phyloP scores from a whole-genome alignment of 2,329 filamentous ascomycete genomes.

The Ophiostoma australiae region DNA sequence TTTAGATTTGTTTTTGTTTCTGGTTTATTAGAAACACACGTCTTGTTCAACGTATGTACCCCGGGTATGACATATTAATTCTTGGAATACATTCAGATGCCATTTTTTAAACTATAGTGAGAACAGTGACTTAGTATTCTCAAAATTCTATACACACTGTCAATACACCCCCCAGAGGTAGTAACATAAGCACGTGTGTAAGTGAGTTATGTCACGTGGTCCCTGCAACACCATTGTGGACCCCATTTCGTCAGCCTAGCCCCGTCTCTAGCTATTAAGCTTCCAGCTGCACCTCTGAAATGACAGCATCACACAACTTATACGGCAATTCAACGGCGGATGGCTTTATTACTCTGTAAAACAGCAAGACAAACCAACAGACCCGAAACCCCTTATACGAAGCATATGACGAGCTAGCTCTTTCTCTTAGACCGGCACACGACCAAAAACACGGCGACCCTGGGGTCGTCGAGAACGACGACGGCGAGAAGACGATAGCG shows the following conservation, averaged over 20 bases:
- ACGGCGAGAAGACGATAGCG: constrained; percentile 10
- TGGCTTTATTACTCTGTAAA: background rate
- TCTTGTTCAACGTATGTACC: background rate
- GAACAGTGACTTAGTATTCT: background rate
- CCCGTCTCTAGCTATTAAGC: constrained; percentile 3
- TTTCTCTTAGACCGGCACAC: background rate
- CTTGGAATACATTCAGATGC: background rate
- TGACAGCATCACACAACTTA: background rate
- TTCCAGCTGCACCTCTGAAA: background rate
- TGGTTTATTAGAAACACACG: background rate
- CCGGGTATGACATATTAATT: background rate
- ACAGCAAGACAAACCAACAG: background rate
- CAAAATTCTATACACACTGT: background rate
- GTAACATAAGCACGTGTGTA: background rate
- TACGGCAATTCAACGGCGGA: background rate
- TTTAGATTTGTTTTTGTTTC: background rate
- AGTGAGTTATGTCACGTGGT: background rate
- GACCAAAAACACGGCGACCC: background rate
- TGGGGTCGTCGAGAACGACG: constrained; percentile 15
- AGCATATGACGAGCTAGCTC: background rate
- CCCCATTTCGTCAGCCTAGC: constrained; percentile 2
- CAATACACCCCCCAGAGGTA: background rate
- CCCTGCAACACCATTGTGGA: background rate
- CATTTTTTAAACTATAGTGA: background rate
- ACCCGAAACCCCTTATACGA: background rate